phyloP scores from a whole-genome alignment of 78 protist genomes.

The Dictyostelium brefeldianum region DNA sequence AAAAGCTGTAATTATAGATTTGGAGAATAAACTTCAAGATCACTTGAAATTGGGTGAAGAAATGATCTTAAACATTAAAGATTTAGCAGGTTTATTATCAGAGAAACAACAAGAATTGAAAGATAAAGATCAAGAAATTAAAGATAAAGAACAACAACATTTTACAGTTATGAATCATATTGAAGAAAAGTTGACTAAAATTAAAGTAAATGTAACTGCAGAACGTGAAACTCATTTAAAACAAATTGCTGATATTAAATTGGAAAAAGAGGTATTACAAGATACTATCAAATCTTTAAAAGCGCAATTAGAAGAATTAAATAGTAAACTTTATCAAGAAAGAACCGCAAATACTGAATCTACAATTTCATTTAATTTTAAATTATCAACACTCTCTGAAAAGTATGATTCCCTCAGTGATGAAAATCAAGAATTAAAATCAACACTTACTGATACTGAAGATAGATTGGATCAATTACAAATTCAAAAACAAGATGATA shows the following conservation, averaged over 20 bases:
- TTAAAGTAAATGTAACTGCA: neutral
- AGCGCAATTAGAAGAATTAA: constrained; percentile 18
- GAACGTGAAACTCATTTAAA: constrained; percentile 15
- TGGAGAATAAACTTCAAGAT: constrained; percentile 39
- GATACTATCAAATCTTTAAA: constrained; percentile 2
- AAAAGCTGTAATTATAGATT: constrained; percentile 44
- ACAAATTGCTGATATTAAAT: neutral
- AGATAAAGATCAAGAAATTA: neutral
- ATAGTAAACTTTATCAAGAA: constrained; percentile 26
- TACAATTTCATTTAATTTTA: neutral
- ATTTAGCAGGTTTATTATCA: neutral
- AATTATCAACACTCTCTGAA: neutral
- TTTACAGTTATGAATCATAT: neutral
- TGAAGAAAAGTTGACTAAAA: constrained; percentile 32
- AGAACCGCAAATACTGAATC: constrained; percentile 19
- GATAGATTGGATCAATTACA: neutral
- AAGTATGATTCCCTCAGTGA: neutral
- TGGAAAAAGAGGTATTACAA: neutral
- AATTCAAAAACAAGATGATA: neutral
- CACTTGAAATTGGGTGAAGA: constrained; percentile 30
- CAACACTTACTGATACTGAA: neutral
- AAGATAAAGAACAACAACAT: constrained; percentile 42
- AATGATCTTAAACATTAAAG: constrained; percentile 34
- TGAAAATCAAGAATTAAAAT: neutral
- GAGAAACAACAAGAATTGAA: neutral